Evolutionary conservation across 768 basidiomycete species (phyloP), one percentile per base, ranked within the genome.

Genomic region (Omphalotus guepiniiformis): DNA sequence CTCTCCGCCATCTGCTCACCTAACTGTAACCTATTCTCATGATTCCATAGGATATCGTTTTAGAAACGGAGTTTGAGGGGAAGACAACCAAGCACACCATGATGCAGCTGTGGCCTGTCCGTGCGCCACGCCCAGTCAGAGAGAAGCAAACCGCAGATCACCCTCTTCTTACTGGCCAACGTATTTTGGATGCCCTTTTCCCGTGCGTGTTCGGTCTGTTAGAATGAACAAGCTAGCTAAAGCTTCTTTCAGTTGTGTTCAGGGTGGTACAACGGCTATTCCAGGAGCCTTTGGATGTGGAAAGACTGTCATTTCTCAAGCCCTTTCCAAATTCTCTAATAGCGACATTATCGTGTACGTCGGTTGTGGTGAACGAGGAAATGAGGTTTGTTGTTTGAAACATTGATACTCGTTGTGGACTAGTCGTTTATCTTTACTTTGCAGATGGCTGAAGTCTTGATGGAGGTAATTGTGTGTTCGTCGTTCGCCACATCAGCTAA

Each of bases 321-420:
- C 95, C 16, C 73, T 98, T 55, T 97, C 95, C 49, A 99, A 99
- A 66, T 99, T 82, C 70, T 99, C 96, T 22, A 99, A 99, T 74
- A 96, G 93, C 56, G 95, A 98, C 65, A 97, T 98, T 59, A 97
- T 99, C 63, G 83, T 99, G 56, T 99, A 99, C 62, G 96, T 99
- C 57, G 96, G 96, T 21, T 98, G 96, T 63, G 96, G 95, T 52
- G 96, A 99, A 68, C 91, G 96, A 56, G 95, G 95, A 60, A 98
- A 98, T 61, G 93, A 96, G 78, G 89, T 84, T 49, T 41, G 73
- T 58, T 22, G 16, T 25, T 34, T 23, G 21, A 25, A 6, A 12
- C 16, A 9, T 39, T 32, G 15, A 11, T 36, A 12, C 19, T 6
- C 38, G 19, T 25, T 47, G 12, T 23, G 11, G 21, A 27, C 29